A percentile compares a stretch with the other conserved stretches of the same genome.
These are phyloP conservation scores for Cicer yamashitae DNA, from an alignment of 306 rosid genomes.

Conservation along the genomic window DNA sequence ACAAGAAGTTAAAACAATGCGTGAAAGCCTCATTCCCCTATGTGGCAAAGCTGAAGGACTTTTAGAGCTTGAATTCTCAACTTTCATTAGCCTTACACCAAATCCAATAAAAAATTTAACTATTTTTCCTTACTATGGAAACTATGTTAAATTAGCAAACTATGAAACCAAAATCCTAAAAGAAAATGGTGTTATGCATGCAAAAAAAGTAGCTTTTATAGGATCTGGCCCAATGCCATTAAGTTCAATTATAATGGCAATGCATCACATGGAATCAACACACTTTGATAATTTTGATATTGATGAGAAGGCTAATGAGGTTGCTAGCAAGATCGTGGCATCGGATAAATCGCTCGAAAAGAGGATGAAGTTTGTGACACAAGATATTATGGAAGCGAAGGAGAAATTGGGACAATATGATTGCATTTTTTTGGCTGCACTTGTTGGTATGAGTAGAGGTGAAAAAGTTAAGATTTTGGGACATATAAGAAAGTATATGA, in stretches of 20 bases:
- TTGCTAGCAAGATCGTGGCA: slow-evolving; percentile 58
- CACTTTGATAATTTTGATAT: slow-evolving; percentile 71
- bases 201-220: slow-evolving; percentile 69
- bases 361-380: slow-evolving; percentile 77
- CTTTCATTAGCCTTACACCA: slow-evolving; percentile 53
- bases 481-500: slow-evolving; percentile 67
- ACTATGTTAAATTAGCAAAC: slow-evolving; percentile 69
- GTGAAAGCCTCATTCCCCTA: slow-evolving; percentile 63
- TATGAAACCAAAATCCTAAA: slow-evolving; percentile 59
- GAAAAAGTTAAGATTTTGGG: slow-evolving; percentile 62
- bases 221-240: slow-evolving; percentile 93
- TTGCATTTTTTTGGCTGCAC: slow-evolving; percentile 76
- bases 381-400: slow-evolving; percentile 57
- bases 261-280: slow-evolving; percentile 62
- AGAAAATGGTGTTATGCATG: slow-evolving; percentile 50
- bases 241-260: slow-evolving; percentile 72
- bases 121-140: slow-evolving; percentile 69
- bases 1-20: slow-evolving; percentile 52
- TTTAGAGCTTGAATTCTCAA: slow-evolving; percentile 76
- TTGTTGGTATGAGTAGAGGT: slow-evolving; percentile 67
- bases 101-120: slow-evolving; percentile 60
- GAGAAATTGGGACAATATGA: slow-evolving; percentile 71
- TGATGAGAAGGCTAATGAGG: slow-evolving; percentile 64
- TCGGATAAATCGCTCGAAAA: slow-evolving; percentile 58
- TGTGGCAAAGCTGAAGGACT: slow-evolving; percentile 70